These are phyloP conservation scores for Cladosporium sp. DNA, from an alignment of 2,329 filamentous ascomycete genomes.

Conservation along the genomic window DNA sequence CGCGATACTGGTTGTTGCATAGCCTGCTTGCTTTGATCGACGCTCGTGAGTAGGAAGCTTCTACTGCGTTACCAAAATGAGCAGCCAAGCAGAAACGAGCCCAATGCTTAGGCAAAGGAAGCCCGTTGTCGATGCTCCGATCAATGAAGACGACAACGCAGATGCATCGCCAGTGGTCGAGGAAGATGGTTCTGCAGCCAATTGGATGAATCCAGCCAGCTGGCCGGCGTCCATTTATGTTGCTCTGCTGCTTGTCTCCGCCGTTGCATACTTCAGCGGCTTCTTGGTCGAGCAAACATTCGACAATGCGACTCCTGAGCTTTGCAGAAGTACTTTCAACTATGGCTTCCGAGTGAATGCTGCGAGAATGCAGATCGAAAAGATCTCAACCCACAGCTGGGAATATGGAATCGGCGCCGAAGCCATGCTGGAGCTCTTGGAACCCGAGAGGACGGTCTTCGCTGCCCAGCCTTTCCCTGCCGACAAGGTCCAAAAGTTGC, in stretches of 20 bases:
- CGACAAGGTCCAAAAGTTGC: constrained; percentile 24
- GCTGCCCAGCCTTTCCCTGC: constrained; percentile 33
- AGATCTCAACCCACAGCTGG: constrained; percentile 37
- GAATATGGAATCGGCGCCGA: constrained; percentile 40
- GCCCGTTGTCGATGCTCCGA: neutral
- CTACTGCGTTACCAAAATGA: constrained; percentile 1
- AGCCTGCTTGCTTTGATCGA: neutral
- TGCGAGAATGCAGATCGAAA: constrained; percentile 26
- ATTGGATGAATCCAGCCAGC: constrained; percentile 21
- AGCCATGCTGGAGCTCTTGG: constrained; percentile 39
- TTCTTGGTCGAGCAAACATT: constrained; percentile 16
- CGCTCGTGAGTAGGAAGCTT: no score
- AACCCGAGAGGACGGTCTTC: constrained; percentile 36
- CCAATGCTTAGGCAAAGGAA: constrained; percentile 8
- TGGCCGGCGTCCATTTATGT: constrained; percentile 21
- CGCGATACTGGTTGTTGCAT: neutral
- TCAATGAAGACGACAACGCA: neutral
- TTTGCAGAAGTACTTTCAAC: constrained; percentile 25
- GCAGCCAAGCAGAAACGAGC: constrained; percentile 2
- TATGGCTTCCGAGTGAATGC: constrained; percentile 26
- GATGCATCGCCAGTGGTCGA: neutral
- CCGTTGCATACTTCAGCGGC: constrained; percentile 15
- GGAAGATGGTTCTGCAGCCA: neutral
- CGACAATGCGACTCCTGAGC: constrained; percentile 18
- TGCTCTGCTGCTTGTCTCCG: constrained; percentile 14